Evolutionary conservation across 2,329 filamentous ascomycete species (phyloP), one percentile per base, ranked within the genome.

Genomic region (Diaporthe citrichinensis): DNA sequence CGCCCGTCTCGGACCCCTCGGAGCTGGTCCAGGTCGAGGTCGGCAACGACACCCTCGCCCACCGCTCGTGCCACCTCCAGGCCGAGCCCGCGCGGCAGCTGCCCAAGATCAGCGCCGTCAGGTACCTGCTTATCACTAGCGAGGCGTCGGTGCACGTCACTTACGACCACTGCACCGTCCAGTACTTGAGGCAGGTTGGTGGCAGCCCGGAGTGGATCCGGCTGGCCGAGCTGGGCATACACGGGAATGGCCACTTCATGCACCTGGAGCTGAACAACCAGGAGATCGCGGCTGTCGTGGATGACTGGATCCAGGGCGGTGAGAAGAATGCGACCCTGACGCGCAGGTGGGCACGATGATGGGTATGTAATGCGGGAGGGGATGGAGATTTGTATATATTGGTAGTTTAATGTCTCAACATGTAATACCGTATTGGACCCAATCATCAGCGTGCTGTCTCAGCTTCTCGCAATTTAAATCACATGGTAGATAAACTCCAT

Each of bases 161-260:
- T 28, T 90, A 90, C 78, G 89, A 91, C 75, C 85, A 89, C 78
- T 90, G 88, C 77, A 89, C 86, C 2, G 85, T 88, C n/a, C 79
- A 82, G 51, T 90, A 86, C 78, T 78, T 90, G 76, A 78, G 81
- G 76, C 88, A 90, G 79, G 87, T 84, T 17, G 87, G 88, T 2
- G 85, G 85, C 4, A 79, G 80, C 5, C 84, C 84, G 1, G 84
- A 87, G 72, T 84, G 84, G 80, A 80, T 88, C 77, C 84, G 86
- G 76, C 81, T 90, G 69, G 83, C 81, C 4, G 83, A 87, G 12
- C 78, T 82, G 4, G 87, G 86, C 2, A 85, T 89, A 36, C 83
- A 84, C 69, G 88, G 88, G 8, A 90, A 90, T 79, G 87, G 86
- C 8, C 88, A 90, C 79, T 86, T 89, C 79, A 81, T 85, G 61